Base-by-base conservation (phyloP, 1,284 basidiomycete species). In the Ceratobasidium sp. region DNA sequence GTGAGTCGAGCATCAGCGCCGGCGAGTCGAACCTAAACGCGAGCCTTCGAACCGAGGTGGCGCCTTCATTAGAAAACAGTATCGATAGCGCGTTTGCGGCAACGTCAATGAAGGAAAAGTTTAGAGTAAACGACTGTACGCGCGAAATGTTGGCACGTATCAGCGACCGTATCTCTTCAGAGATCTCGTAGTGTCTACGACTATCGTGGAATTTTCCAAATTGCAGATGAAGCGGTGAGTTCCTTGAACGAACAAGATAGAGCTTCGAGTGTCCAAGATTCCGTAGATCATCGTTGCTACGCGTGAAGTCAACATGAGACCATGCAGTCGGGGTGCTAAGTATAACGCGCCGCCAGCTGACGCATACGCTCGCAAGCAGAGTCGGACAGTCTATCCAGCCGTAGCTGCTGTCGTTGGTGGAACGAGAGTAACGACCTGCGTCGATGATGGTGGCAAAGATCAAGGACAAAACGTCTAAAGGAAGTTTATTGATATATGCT, bases 241-340 rank as follows among this genome's bases (percentile, higher is more conserved):
- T 56, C 53, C 28, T 2, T 26, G 53, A 56, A 23, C 53, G 53
- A 13, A 26, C 26, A 11, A 56, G 53, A 11, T 31, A 56, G 15
- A 56, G 53, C 8, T 56, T 56, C 8, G 31, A 11, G 31, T 56
- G 53, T 31, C 28, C 53, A 13, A 31, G 10, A 31, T 28, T 23
- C 31, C 53, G 23, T 26, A 56, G 31, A 11, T 13, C 4, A 28
- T 28, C 5, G 39, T 5, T 6, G 13, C 13, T 13, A 13, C 39
- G 51, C 17, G 51, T 28, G 17, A 61, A 33, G 60, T 61, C 60
- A 33, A 61, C 35, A 23, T 61, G 33, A 61, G 60, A 61, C 60
- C 60, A 61, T 6, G 37, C 4, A 15, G 26, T n/a, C 11, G 33
- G 26, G 33, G 37, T 37, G n/a, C 60, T 37, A 23, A 61, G 2